Base-by-base conservation (phyloP, 169 alveolate species). In the Besnoitia besnoiti region DNA sequence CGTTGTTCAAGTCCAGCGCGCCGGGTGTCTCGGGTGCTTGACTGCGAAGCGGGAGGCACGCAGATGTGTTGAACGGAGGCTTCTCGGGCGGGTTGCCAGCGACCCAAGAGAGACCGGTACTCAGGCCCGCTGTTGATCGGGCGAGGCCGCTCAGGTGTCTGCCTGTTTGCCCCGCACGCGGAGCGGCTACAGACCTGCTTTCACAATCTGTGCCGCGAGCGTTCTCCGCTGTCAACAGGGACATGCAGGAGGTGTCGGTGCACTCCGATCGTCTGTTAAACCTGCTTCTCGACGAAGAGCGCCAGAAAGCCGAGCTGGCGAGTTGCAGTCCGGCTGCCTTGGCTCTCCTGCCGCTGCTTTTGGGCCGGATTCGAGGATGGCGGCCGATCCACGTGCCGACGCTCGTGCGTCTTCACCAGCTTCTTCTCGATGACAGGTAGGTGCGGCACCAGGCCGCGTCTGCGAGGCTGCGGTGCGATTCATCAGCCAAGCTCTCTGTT, bases 251-350 rank as follows among this genome's bases (percentile, higher is more conserved):
- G 87, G 87, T 77, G 21, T 77, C 87, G 35, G 87, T 77, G 4
- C 87, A 77, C 37, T 77, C 87, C 37, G 61, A 77, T 10, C n/a
- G 87, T 19, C 87, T 77, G 49, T 35, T 37, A 55, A 39, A 30
- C 19, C 7, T 77, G 33, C 33, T 77, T 2, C 87, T 77, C 21
- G 87, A 77, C 59, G 59, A 16, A 77, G 87, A 77, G 40, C 87
- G 87, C 49, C 87, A 77, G 30, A 24, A 77, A 55, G 55, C 33
- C 12, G 87, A 77, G 87, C 87, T 77, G 7, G 50, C 87, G 3
- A 27, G 12, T 35, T 77, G 87, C 87, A 77, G 87, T 77, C 87
- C 87, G n/a, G 87, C 87, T 30, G 87, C 87, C 19, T 37, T 77
- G 49, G 87, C 87, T 21, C 87, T 77, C 87, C 37, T 42, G 49